These are phyloP conservation scores for Ampelomyces quisqualis DNA, from an alignment of 2,329 filamentous ascomycete genomes.

Conservation along the genomic window DNA sequence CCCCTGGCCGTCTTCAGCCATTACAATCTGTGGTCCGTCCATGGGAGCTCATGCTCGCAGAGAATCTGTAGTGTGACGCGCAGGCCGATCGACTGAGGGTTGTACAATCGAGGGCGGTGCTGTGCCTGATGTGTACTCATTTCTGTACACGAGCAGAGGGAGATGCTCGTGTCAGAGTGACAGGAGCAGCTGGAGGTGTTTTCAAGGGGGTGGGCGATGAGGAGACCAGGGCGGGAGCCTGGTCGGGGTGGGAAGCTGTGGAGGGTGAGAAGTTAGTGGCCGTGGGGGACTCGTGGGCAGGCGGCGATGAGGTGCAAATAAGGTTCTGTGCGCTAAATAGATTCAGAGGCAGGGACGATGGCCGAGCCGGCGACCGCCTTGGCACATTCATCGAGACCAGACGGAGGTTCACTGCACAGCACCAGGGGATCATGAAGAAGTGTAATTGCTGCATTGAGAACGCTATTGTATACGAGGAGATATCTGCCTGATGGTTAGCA, in stretches of 20 bases:
- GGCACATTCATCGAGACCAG: constrained; percentile 7
- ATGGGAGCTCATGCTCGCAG: too few species aligned
- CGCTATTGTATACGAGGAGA: background rate
- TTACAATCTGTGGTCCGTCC: too few species aligned
- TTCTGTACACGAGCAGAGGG: too few species aligned
- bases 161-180: too few species aligned
- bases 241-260: background rate
- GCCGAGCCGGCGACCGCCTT: constrained; percentile 9
- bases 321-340: constrained; percentile 18
- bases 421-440: background rate
- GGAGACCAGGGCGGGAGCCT: background rate
- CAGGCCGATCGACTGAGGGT: too few species aligned
- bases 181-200: too few species aligned
- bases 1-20: too few species aligned
- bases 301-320: constrained; percentile 15
- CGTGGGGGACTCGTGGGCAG: constrained; percentile 1
- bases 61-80: too few species aligned
- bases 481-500: constrained; percentile 8
- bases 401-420: background rate
- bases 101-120: too few species aligned
- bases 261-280: constrained; percentile 1
- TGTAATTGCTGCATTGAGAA: background rate
- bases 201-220: too few species aligned
- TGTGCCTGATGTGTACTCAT: too few species aligned
- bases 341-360: constrained; percentile 4